phyloP scores from a whole-genome alignment of 108 stramenopile species.

The Hondaea fermentalgiana region DNA sequence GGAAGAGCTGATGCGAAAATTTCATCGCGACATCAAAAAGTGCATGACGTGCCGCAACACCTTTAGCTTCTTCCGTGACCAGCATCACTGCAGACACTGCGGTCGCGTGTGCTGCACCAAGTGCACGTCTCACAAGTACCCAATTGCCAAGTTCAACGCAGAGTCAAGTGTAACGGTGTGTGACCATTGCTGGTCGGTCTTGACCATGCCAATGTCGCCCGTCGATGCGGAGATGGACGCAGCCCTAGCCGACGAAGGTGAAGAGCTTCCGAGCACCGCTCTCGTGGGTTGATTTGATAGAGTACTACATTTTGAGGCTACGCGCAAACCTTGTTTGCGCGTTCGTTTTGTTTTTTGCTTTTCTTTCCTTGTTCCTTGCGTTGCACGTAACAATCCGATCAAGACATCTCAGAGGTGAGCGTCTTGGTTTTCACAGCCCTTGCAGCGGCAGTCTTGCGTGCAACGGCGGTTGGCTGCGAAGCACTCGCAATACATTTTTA shows the following conservation, averaged over 20 bases:
- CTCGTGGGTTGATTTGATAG: not conserved
- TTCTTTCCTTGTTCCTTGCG: not conserved
- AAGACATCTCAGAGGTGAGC: not conserved
- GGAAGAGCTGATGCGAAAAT: not conserved
- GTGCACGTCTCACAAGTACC: not conserved
- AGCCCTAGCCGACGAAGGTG: no score
- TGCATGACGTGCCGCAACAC: not conserved
- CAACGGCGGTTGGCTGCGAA: not conserved
- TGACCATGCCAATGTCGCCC: not conserved
- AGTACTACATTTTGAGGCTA: not conserved
- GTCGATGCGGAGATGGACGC: not conserved
- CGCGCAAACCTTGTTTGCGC: not conserved
- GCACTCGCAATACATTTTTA: constrained; percentile 60
- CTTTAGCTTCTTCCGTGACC: not conserved
- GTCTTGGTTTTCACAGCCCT: not conserved
- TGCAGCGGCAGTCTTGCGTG: not conserved
- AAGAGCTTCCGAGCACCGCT: no score
- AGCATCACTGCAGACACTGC: not conserved
- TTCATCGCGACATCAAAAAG: not conserved
- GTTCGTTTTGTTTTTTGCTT: not conserved
- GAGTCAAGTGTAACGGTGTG: not conserved
- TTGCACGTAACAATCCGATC: not conserved
- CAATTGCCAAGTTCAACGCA: not conserved
- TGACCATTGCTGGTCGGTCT: not conserved
- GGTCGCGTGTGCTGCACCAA: not conserved